phyloP scores from a whole-genome alignment of 2,329 filamentous ascomycete genomes.

The Monilinia polystroma region DNA sequence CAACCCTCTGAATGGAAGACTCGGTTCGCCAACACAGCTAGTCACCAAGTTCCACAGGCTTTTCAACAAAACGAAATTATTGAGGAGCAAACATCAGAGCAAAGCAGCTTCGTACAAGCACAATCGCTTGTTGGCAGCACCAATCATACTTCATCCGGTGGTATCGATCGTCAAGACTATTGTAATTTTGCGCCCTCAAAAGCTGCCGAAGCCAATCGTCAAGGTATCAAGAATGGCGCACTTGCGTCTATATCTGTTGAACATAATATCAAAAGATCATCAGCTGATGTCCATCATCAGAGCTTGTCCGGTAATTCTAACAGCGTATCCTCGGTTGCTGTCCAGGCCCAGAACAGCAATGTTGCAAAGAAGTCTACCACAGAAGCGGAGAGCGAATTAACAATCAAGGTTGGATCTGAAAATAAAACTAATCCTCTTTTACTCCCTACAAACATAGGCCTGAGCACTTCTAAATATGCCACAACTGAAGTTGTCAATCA shows the following conservation, averaged over 20 bases:
- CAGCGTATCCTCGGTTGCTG: not conserved
- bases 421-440: not conserved
- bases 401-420: not conserved
- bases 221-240: not conserved
- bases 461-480: constrained; percentile 8
- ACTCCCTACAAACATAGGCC: constrained; percentile 3
- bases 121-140: not conserved
- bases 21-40: not conserved
- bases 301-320: not conserved
- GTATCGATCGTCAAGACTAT: not conserved
- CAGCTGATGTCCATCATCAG: not conserved
- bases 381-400: not conserved
- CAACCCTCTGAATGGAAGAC: constrained; percentile 10
- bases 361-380: not conserved
- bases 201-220: too few species aligned
- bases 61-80: not conserved
- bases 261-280: not conserved
- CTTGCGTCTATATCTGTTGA: not conserved
- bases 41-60: not conserved
- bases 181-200: not conserved
- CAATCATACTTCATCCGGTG: not conserved
- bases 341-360: not conserved
- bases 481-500: not conserved
- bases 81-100: not conserved
- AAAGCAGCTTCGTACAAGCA: not conserved